A percentile compares a stretch with the other conserved stretches of the same genome.
These are phyloP conservation scores for Pelargonium australe DNA, from an alignment of 441 rosid genomes.

Conservation along the genomic window DNA sequence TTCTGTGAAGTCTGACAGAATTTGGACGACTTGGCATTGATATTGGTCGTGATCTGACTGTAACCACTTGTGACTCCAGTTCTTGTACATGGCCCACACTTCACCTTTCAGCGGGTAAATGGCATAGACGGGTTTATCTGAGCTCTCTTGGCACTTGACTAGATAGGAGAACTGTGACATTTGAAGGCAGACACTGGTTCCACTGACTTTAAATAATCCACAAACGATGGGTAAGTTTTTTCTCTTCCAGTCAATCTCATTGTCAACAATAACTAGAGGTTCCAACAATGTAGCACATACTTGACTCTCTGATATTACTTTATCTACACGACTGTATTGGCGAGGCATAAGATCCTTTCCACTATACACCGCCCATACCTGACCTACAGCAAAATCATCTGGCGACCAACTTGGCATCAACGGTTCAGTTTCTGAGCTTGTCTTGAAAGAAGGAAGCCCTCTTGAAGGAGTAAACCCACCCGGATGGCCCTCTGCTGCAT, in stretches of 20 bases:
- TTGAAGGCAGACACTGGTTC: slow-evolving; percentile 14
- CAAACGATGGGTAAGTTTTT: slow-evolving; percentile 18
- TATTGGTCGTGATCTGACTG: slow-evolving; percentile 1
- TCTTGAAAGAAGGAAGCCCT: slow-evolving; percentile 2
- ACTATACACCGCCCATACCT: slow-evolving; percentile 25
- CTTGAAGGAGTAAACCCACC: not conserved
- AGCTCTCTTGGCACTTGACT: slow-evolving; percentile 16
- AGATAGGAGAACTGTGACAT: slow-evolving; percentile 17
- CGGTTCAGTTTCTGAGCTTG: slow-evolving; percentile 4
- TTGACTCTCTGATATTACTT: slow-evolving; percentile 13
- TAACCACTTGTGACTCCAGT: slow-evolving; percentile 20
- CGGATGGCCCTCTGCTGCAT: not conserved
- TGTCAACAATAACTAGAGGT: slow-evolving; percentile 18
- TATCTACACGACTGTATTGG: slow-evolving; percentile 15
- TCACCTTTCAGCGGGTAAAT: slow-evolving; percentile 26
- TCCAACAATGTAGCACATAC: slow-evolving; percentile 22
- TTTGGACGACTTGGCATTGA: slow-evolving; percentile 20
- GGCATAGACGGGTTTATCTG: slow-evolving; percentile 11
- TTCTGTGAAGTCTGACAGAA: slow-evolving; percentile 17
- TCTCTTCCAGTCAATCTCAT: slow-evolving; percentile 20
- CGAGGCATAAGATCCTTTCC: slow-evolving; percentile 22
- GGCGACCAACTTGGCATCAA: slow-evolving; percentile 19
- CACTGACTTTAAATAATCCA: slow-evolving; percentile 23
- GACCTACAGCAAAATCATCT: slow-evolving; percentile 12
- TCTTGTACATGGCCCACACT: slow-evolving; percentile 24